These are phyloP conservation scores for Ephemerocybe angulata DNA, from an alignment of 768 basidiomycete genomes.

Conservation along the genomic window DNA sequence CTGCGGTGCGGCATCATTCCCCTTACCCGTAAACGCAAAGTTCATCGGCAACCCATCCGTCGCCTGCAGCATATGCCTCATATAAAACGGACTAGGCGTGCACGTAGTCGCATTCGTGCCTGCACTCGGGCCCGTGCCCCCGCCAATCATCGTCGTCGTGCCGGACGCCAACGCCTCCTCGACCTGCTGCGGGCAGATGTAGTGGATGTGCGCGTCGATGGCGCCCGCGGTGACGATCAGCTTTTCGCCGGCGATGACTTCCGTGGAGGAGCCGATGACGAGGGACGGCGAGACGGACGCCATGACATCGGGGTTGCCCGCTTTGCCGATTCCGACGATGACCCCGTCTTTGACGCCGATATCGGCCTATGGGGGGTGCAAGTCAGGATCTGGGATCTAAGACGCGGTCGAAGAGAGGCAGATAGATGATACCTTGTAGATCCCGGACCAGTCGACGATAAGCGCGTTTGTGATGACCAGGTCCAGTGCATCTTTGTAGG, in stretches of 20 bases:
- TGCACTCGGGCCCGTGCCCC: slow-evolving; percentile 91
- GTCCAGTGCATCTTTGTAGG: slow-evolving; percentile 70
- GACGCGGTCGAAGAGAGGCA: not conserved
- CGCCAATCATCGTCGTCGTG: slow-evolving; percentile 92
- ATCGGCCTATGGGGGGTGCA: slow-evolving; percentile 78
- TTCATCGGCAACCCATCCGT: slow-evolving; percentile 90
- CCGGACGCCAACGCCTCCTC: slow-evolving; percentile 79
- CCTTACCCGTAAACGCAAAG: slow-evolving; percentile 94
- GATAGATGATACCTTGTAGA: slow-evolving; percentile 70
- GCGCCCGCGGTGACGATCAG: slow-evolving; percentile 92
- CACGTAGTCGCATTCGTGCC: slow-evolving; percentile 94
- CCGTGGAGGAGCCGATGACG: slow-evolving; percentile 86
- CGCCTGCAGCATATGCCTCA: slow-evolving; percentile 86
- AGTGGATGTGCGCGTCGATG: slow-evolving; percentile 90
- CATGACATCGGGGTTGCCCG: slow-evolving; percentile 96
- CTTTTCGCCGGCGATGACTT: slow-evolving; percentile 94
- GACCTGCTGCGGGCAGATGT: slow-evolving; percentile 92
- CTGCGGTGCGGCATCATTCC: slow-evolving; percentile 77
- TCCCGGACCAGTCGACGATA: slow-evolving; percentile 92
- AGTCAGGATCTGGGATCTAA: not conserved
- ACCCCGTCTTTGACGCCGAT: slow-evolving; percentile 83
- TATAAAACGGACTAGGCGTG: slow-evolving; percentile 86
- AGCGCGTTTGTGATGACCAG: slow-evolving; percentile 94
- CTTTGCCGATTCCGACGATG: slow-evolving; percentile 92
- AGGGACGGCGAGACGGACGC: slow-evolving; percentile 67